phyloP scores from a whole-genome alignment of 2,329 filamentous ascomycete species.

The Fusarium armeniacum region DNA sequence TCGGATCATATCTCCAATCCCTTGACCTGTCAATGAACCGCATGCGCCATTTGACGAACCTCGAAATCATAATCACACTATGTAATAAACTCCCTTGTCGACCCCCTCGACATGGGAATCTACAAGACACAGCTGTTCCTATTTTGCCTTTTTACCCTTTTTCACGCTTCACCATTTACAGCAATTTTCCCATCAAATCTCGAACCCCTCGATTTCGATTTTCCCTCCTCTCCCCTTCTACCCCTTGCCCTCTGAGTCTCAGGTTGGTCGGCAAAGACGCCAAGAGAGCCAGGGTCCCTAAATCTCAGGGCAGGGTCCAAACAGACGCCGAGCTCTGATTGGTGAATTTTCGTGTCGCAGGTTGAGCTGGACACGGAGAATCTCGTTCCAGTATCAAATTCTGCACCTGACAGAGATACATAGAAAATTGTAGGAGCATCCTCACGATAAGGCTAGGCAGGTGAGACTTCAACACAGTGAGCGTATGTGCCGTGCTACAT shows the following conservation, averaged over 20 bases:
- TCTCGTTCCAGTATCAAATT: slow-evolving; percentile 44
- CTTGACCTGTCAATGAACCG: slow-evolving; percentile 10
- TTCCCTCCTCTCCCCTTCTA: not conserved
- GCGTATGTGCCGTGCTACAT: slow-evolving; percentile 27
- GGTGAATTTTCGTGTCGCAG: slow-evolving; percentile 44
- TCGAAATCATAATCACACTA: not conserved
- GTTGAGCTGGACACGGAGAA: slow-evolving; percentile 49
- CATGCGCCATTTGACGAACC: slow-evolving; percentile 13
- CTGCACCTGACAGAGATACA: slow-evolving; percentile 29
- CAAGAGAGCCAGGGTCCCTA: slow-evolving; percentile 36
- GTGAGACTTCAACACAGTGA: slow-evolving; percentile 29
- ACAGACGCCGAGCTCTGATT: slow-evolving; percentile 35
- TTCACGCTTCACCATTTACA: slow-evolving; percentile 36
- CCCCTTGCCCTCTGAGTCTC: slow-evolving; percentile 43
- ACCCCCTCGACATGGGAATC: slow-evolving; percentile 42
- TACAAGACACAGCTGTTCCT: slow-evolving; percentile 41
- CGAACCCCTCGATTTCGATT: slow-evolving; percentile 28
- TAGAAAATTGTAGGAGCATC: slow-evolving; percentile 23
- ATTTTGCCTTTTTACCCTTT: slow-evolving; percentile 5
- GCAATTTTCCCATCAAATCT: slow-evolving; percentile 18
- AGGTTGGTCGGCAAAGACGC: slow-evolving; percentile 45
- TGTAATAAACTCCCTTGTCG: slow-evolving; percentile 22
- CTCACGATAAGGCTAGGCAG: slow-evolving; percentile 28
- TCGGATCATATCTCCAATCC: slow-evolving; percentile 24
- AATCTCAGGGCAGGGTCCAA: slow-evolving; percentile 9